Evolutionary conservation across 1,284 basidiomycete genomes (phyloP).

Genomic region (Sutorius eximius): DNA sequence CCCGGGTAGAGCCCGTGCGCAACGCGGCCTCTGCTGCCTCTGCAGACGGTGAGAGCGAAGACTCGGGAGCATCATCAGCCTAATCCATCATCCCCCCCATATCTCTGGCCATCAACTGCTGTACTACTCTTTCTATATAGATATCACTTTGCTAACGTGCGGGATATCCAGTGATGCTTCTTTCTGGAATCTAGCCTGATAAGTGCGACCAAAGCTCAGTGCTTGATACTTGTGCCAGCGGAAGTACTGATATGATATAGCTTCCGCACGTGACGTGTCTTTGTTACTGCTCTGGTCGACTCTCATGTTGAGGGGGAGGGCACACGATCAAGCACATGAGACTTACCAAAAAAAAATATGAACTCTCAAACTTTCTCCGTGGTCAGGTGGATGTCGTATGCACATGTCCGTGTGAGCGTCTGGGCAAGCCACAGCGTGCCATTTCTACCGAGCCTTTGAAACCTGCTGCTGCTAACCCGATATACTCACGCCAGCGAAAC

Average conservation of each 20-base stretch:
- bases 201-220: conserved; percentile 23
- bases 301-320: conserved; percentile 8
- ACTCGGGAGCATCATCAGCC: conserved; percentile 61
- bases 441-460: background rate
- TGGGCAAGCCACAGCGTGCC: background rate
- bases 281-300: conserved; percentile 1
- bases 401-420: conserved; percentile 14
- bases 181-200: conserved; percentile 17
- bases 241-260: conserved; percentile 1
- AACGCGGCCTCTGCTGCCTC: conserved; percentile 41
- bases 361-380: background rate
- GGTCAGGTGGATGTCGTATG: conserved; percentile 18
- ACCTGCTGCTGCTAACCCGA: conserved; percentile 1
- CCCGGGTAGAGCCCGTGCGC: conserved; percentile 58
- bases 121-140: conserved; percentile 37
- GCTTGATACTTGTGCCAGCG: conserved; percentile 8
- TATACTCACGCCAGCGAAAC: conserved; percentile 14
- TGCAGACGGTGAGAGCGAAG: conserved; percentile 71
- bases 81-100: conserved; percentile 31
- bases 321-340: conserved; percentile 12
- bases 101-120: conserved; percentile 29
- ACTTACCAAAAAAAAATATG: conserved; percentile 6
- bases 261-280: conserved; percentile 17
- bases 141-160: conserved; percentile 25
- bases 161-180: conserved; percentile 24